Base-by-base conservation (phyloP, 352 stramenopile genomes). In the Globisporangium splendens region DNA sequence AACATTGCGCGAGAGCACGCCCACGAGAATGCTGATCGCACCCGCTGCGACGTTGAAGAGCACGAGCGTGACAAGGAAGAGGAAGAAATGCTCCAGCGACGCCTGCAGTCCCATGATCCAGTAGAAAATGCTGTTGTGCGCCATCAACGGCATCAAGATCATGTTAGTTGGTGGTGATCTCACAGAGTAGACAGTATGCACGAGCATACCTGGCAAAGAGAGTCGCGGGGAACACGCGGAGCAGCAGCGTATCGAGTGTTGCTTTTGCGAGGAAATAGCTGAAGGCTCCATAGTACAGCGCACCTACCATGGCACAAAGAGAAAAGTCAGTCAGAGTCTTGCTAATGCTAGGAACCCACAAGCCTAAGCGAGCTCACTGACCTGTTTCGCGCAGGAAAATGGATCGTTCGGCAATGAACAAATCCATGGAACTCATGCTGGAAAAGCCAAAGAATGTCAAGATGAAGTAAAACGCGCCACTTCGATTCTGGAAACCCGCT, bases 381-480 rank as follows among this genome's bases (percentile, higher is more conserved):
- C 71, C 77, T 8, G 82, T 83, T 56, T 94, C 84, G 31, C 83
- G 80, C 42, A 92, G 53, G 51, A 94, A 94, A 47, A 94, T 90
- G 13, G 68, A 51, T 5, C 84, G 74, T 54, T 94, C 82, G 12
- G 70, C 57, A 49, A 92, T 90, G 53, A 94, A 94, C 8, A 91
- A 54, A 54, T 91, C 82, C 84, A 94, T 94, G 0, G 82, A 92
- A 59, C 84, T 92, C 69, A 94, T 79, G 50, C 77, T 91, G 0
- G 80, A 77, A 61, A 94, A 94, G 24, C 80, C 84, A 50, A 94
- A 94, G 51, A 94, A 92, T 14, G 82, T 94, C 57, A 94, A 65
- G 47, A 90, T 87, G 53, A 94, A 94, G 72, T 86, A 90, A 56
- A 94, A 94, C 18, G 84, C 82, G 35, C 82, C 84, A 50, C 78